Conservation (phyloP, 345 rosid species). For the Eucalyptus microcorys region DNA sequence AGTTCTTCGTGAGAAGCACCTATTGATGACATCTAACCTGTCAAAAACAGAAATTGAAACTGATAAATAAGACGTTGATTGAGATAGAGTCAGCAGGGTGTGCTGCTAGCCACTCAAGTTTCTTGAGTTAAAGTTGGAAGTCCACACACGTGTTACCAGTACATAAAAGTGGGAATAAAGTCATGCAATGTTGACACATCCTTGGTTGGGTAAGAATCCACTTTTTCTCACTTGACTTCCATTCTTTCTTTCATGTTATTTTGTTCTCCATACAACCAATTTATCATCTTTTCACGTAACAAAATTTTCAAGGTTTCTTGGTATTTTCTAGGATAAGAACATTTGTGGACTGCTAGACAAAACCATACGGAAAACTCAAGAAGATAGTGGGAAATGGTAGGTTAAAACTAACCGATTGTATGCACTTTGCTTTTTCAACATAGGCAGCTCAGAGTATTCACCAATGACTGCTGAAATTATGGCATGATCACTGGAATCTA, state of each 20-base stretch:
- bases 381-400: neutral
- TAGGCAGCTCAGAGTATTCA: conserved; percentile 39
- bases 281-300: neutral
- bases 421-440: conserved; percentile 50
- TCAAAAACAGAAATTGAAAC: neutral
- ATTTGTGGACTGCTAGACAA: neutral
- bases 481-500: conserved; percentile 41
- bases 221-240: neutral
- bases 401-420: conserved; percentile 34
- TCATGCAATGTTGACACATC: neutral
- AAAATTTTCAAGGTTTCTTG: neutral
- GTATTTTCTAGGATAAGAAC: neutral
- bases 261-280: neutral
- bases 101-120: neutral
- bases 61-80: neutral
- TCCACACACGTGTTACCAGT: neutral
- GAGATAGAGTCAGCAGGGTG: neutral
- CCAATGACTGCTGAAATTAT: conserved; percentile 38
- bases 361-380: neutral
- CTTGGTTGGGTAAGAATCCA: neutral
- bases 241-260: neutral
- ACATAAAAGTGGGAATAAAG: neutral
- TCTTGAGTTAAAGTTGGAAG: neutral
- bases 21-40: conserved; percentile 71
- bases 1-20: conserved; percentile 65